phyloP scores from a whole-genome alignment of 352 stramenopile species.

The Blastocystis sp. region DNA sequence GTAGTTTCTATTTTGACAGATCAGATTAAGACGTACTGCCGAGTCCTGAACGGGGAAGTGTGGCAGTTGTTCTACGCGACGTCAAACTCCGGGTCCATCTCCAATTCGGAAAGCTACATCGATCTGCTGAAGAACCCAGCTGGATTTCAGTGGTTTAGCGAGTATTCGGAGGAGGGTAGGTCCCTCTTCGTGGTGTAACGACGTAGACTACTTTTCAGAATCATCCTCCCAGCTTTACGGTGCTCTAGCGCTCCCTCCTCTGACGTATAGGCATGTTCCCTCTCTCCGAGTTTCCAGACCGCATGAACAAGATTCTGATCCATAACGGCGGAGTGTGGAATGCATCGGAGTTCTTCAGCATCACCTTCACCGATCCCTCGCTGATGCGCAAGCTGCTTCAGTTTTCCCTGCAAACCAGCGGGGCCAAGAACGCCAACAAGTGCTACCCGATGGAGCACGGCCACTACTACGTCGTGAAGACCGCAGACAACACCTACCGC shows the following conservation, averaged over 20 bases:
- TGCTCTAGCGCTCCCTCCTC: background rate
- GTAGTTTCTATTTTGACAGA: background rate
- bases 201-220: background rate
- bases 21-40: conserved; percentile 30
- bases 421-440: background rate
- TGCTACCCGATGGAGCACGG: conserved; percentile 45
- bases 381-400: conserved; percentile 21
- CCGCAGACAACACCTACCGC: conserved; percentile 23
- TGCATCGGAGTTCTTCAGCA: conserved; percentile 3
- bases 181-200: background rate
- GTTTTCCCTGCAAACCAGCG: background rate
- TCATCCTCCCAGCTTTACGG: background rate
- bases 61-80: conserved; percentile 67
- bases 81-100: conserved; percentile 34
- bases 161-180: background rate
- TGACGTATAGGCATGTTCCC: conserved; percentile 30
- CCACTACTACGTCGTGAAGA: conserved; percentile 49
- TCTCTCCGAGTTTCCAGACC: background rate
- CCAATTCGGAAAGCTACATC: conserved; percentile 30
- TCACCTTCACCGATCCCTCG: conserved; percentile 41
- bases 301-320: conserved; percentile 30
- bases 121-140: conserved; percentile 6
- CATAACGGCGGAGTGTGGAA: conserved; percentile 32
- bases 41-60: background rate
- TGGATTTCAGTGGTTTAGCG: conserved; percentile 13